Conservation (phyloP, 768 basidiomycete species). For the Rubroboletus pulcherrimus region DNA sequence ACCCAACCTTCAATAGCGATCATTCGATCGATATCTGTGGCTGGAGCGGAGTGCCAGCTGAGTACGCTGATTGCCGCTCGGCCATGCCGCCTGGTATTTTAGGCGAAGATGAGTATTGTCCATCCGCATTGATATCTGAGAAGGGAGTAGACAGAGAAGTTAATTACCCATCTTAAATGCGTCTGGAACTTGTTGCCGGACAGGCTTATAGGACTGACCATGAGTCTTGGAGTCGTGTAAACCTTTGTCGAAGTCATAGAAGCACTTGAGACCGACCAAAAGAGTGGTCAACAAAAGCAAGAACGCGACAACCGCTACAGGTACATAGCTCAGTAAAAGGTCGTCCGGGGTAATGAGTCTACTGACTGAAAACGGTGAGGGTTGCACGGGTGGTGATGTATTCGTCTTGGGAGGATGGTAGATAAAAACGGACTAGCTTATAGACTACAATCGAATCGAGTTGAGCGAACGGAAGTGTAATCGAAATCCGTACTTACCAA, state of each 20-base stretch:
- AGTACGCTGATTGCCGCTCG: slow-evolving; percentile 46
- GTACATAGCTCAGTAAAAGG: neutral
- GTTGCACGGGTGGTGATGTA: slow-evolving; percentile 78
- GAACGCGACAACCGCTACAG: slow-evolving; percentile 69
- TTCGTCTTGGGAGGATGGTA: slow-evolving; percentile 47
- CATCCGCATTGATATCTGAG: slow-evolving; percentile 47
- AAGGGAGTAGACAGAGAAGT: slow-evolving; percentile 15
- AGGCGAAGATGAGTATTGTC: slow-evolving; percentile 39
- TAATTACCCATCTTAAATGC: slow-evolving; percentile 36
- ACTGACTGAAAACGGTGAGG: slow-evolving; percentile 76
- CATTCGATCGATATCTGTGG: slow-evolving; percentile 79
- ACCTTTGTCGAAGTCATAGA: slow-evolving; percentile 81
- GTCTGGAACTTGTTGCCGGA: slow-evolving; percentile 23
- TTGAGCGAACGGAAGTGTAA: neutral
- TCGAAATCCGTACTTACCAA: slow-evolving; percentile 21
- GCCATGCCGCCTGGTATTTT: slow-evolving; percentile 43
- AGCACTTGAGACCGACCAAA: slow-evolving; percentile 72
- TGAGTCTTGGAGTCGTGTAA: slow-evolving; percentile 67
- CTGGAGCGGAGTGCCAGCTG: slow-evolving; percentile 41
- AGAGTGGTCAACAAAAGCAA: slow-evolving; percentile 72
- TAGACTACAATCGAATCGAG: slow-evolving; percentile 49
- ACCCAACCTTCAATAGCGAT: slow-evolving; percentile 6
- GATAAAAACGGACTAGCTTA: slow-evolving; percentile 82
- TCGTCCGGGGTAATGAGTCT: neutral
- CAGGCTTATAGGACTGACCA: slow-evolving; percentile 52